phyloP scores from a whole-genome alignment of 106 monocot genomes.

The Acorus calamus region DNA sequence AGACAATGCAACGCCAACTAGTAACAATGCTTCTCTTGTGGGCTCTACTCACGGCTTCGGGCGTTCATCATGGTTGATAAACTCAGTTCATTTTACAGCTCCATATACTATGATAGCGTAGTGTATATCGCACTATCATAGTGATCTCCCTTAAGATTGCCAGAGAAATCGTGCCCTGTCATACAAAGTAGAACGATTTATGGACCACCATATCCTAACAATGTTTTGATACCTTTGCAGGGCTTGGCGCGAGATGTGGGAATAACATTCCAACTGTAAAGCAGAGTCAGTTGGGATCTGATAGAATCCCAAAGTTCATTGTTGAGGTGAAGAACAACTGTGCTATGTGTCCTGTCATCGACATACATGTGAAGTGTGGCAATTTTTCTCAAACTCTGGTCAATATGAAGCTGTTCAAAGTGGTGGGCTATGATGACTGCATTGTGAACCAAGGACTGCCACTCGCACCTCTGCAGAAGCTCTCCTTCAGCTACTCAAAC shows the following conservation, averaged over 20 bases:
- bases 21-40: no score
- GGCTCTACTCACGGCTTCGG: no score
- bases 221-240: no score
- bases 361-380: slow-evolving; percentile 10
- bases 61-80: no score
- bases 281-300: slow-evolving; percentile 12
- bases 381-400: slow-evolving; percentile 7
- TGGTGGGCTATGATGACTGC: slow-evolving; percentile 9
- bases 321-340: slow-evolving; percentile 13
- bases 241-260: background rate
- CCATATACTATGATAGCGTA: no score
- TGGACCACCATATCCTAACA: no score
- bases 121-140: no score
- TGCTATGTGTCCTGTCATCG: slow-evolving; percentile 15
- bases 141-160: no score
- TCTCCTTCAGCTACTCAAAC: slow-evolving; percentile 17
- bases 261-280: slow-evolving; percentile 1
- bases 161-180: no score
- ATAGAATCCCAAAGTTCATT: slow-evolving; percentile 4
- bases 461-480: slow-evolving; percentile 9
- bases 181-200: no score
- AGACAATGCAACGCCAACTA: no score
- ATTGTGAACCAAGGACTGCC: slow-evolving; percentile 12
- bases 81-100: no score
- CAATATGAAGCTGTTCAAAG: background rate